Evolutionary conservation across 441 rosid species (phyloP).

Genomic region (Gossypium aridum): DNA sequence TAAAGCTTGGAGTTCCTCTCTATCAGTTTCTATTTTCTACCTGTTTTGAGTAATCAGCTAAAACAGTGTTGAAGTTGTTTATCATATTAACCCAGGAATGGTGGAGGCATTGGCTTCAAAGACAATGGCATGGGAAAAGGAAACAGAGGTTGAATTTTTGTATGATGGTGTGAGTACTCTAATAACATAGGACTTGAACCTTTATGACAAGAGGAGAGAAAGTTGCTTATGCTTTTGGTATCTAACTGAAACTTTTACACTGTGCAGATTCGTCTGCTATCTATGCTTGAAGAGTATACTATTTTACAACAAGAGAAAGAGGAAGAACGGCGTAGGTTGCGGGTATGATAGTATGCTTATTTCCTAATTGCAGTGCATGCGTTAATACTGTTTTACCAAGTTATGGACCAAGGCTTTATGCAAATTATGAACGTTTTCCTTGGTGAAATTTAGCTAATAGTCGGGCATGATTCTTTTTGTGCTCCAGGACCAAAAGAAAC

Average conservation of each 20-base stretch:
- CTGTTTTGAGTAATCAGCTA: neutral
- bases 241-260: conserved; percentile 3
- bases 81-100: conserved; percentile 45
- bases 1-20: neutral
- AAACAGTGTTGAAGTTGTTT: neutral
- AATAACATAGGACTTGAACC: too few species aligned
- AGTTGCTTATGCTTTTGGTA: neutral
- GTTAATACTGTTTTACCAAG: neutral
- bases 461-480: conserved; percentile 27
- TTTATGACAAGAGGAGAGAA: too few species aligned
- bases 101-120: conserved; percentile 80
- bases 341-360: conserved; percentile 40
- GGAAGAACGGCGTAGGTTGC: conserved; percentile 80
- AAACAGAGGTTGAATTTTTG: conserved; percentile 66
- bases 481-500: conserved; percentile 82
- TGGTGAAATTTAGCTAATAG: too few species aligned
- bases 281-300: conserved; percentile 88
- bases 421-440: too few species aligned
- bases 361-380: neutral
- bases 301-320: conserved; percentile 79
- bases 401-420: neutral
- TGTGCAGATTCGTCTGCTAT: conserved; percentile 64
- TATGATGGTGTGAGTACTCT: conserved; percentile 80
- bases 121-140: conserved; percentile 88
- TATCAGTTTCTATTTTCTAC: neutral